These are phyloP conservation scores for Kwoniella bestiolae DNA, from an alignment of 768 basidiomycete genomes.

Conservation along the genomic window DNA sequence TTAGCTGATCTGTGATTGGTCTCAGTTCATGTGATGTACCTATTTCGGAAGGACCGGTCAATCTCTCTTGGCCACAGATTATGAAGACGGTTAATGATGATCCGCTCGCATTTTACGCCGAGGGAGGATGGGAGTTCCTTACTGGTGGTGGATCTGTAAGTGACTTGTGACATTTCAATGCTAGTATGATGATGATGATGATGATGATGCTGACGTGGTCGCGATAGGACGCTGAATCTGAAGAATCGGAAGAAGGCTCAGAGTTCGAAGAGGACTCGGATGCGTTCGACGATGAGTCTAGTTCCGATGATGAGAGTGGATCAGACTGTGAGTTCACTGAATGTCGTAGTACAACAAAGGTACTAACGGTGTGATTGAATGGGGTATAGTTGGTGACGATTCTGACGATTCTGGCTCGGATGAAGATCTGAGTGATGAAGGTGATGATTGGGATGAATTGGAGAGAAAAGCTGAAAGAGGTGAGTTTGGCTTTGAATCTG, in stretches of 20 bases:
- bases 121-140: slow-evolving; percentile 94
- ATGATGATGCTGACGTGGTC: too few species aligned
- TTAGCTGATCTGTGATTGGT: slow-evolving; percentile 86
- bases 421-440: slow-evolving; percentile 59
- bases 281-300: slow-evolving; percentile 57
- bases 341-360: slow-evolving; percentile 57
- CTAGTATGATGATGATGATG: too few species aligned
- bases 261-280: slow-evolving; percentile 59
- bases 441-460: slow-evolving; percentile 95
- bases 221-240: slow-evolving; percentile 55
- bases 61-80: slow-evolving; percentile 95
- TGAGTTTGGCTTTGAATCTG: slow-evolving; percentile 55
- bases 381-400: slow-evolving; percentile 39
- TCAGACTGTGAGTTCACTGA: slow-evolving; percentile 65
- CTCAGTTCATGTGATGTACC: slow-evolving; percentile 93
- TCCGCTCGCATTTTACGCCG: slow-evolving; percentile 91
- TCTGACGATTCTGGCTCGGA: slow-evolving; percentile 47
- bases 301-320: slow-evolving; percentile 62
- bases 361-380: neutral
- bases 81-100: slow-evolving; percentile 99
- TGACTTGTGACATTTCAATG: too few species aligned
- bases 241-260: slow-evolving; percentile 47
- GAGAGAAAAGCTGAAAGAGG: slow-evolving; percentile 89
- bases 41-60: slow-evolving; percentile 92
- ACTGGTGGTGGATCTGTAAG: slow-evolving; percentile 71